Evolutionary conservation across 169 alveolate genomes (phyloP).

Genomic region (Plasmodium berghei): DNA sequence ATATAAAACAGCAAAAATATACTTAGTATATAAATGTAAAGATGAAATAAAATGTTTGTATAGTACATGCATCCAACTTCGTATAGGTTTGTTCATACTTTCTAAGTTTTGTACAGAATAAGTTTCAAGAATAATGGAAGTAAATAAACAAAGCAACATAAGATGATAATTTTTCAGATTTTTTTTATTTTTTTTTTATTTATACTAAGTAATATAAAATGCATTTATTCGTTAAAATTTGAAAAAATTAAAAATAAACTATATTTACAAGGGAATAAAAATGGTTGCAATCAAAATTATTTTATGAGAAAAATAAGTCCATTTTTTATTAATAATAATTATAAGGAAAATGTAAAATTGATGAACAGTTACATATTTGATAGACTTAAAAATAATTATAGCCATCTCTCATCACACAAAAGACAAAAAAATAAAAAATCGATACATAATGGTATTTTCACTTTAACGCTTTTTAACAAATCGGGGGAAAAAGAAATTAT

Average conservation of each 20-base stretch:
- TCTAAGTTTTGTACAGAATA: background rate
- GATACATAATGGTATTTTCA: background rate
- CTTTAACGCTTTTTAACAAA: background rate
- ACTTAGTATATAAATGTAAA: too few relatives aligned
- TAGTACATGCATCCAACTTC: too few relatives aligned
- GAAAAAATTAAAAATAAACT: constrained; percentile 4
- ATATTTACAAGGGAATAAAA: constrained; percentile 10
- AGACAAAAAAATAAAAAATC: constrained; percentile 3
- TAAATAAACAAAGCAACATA: constrained; percentile 8
- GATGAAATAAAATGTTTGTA: too few relatives aligned
- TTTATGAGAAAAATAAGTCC: constrained; percentile 10
- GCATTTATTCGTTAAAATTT: constrained; percentile 18
- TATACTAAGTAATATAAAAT: constrained; percentile 16
- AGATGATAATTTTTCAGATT: constrained; percentile 39
- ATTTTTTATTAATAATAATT: constrained; percentile 25
- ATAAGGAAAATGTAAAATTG: background rate
- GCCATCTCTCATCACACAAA: background rate
- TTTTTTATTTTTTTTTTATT: constrained; percentile 18
- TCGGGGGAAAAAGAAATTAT: background rate
- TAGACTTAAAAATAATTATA: background rate
- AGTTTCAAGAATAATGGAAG: constrained; percentile 35
- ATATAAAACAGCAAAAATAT: too few relatives aligned
- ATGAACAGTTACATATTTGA: constrained; percentile 9
- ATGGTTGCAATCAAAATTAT: constrained; percentile 2
- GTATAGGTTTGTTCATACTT: background rate